These are phyloP conservation scores for Naganishia cerealis DNA, from an alignment of 1,284 basidiomycete genomes.

Conservation along the genomic window DNA sequence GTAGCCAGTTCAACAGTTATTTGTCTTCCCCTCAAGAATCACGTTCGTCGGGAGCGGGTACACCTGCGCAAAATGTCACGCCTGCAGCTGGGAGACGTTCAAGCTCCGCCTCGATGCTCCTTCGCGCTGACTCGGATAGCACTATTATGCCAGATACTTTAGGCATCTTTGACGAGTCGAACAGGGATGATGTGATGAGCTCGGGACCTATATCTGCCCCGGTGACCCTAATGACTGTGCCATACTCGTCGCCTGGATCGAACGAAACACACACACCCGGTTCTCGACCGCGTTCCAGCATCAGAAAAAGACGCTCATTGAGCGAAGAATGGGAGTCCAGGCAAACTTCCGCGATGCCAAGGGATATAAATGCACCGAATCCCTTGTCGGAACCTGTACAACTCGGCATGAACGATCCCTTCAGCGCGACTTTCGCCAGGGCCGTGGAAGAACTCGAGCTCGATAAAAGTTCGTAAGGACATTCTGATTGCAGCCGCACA, in stretches of 20 bases:
- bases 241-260: constrained; percentile 24
- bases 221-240: constrained; percentile 21
- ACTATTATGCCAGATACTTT: constrained; percentile 4
- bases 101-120: constrained; percentile 27
- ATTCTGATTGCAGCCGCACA: background rate
- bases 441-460: constrained; percentile 14
- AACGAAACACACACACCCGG: constrained; percentile 10
- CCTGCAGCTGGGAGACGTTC: constrained; percentile 27
- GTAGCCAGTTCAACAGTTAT: constrained; percentile 19
- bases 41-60: background rate
- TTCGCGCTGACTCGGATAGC: constrained; percentile 28
- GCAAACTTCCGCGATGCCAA: background rate
- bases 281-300: background rate
- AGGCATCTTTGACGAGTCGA: background rate
- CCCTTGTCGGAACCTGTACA: constrained; percentile 27
- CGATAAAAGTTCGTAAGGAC: background rate
- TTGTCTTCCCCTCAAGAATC: constrained; percentile 8
- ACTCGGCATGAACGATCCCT: constrained; percentile 30
- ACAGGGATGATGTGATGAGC: background rate
- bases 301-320: constrained; percentile 8
- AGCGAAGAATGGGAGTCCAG: constrained; percentile 19
- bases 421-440: constrained; percentile 30
- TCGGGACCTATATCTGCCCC: constrained; percentile 28
- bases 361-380: background rate
- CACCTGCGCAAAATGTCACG: constrained; percentile 10